Evolutionary conservation across 345 rosid species (phyloP), one percentile per base, ranked within the genome.

Genomic region (Laguncularia racemosa): DNA sequence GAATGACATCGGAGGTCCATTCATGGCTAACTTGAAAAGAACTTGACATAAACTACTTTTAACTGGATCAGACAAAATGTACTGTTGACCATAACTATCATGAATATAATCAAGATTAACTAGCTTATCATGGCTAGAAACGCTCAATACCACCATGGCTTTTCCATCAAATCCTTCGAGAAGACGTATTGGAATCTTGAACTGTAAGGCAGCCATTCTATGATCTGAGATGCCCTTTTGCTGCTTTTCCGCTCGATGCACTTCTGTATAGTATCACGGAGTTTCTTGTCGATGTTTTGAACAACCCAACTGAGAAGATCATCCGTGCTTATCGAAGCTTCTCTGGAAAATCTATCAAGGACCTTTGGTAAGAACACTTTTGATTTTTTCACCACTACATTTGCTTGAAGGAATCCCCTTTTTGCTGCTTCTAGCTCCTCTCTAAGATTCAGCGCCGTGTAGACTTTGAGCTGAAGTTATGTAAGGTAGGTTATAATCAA

Each of bases 171-270:
- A 44, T 88, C 96, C 64, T 81, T 82, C 0, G 92, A 76, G 70
- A 88, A 79, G 23, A 82, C 71, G 61, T 85, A 91, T 55, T 83
- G 78, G 55, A 91, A 91, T 59, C 76, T 88, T 66, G 92, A 73
- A 50, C 74, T 82, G 60, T 86, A 88, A 44, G 96, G 82, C 63
- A 82, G 61, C 96, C 96, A 91, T 51, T 85, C 86, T 10, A 84
- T 65, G 13, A 81, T 57, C 59, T 84, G 88, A 8, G 86, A 77
- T 10, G 71, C 50, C 64, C 75, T 91, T 75, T 73, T 82, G 68
- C 62, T 84, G 40, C 65, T 55, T 64, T 74, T 88, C 13, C 59
- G 55, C 20, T 82, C 72, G 13, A 74, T 51, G 69, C 88, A 84
- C 71, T 73, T 81, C 54, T 75, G 80, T 57, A 86, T 76, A 0